Base-by-base conservation (phyloP, 805 yeast species). In the Gaillardinia entomophila region DNA sequence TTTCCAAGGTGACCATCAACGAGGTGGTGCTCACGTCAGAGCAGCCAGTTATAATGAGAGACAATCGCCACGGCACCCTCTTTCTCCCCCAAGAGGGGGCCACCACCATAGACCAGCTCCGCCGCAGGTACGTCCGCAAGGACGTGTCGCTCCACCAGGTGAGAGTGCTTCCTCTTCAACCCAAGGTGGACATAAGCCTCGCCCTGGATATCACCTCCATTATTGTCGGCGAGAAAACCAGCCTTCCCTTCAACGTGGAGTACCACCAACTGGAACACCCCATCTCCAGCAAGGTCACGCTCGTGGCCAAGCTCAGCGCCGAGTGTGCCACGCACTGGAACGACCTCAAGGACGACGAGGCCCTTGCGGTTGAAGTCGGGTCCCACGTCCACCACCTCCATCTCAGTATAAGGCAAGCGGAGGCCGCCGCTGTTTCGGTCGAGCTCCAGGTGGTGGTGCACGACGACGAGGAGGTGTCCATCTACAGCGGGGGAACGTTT, bases 341-440 rank as follows among this genome's bases (percentile, higher is more conserved):
- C 15, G 40, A 31, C 5, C 36, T 57, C 27, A 66, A 66, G 36
- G 72, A 66, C 37, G 72, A 66, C 30, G 67, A 61, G 36, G 53
- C 63, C 1, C 39, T 65, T 8, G 24, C 31, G 7, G 34, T 31
- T 6, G 27, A 27, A 13, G 46, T 45, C 24, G 27, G 12, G 1
- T 44, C 62, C 24, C 45, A 51, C 17, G 37, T 60, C 11, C 38
- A 43, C n/a, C 38, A 59, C 16, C 47, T 45, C 28, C 43, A 43
- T 12, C 41, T 46, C 7, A 53, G 55, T 12, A 41, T 49, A 19
- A 31, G 40, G 14, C 34, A 29, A 17, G 24, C 36, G 28, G 34
- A 42, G 23, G 31, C 36, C 10, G 32, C 40, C 14, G 45, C 26
- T 27, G 40, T 38, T 3, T 34, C 33, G 2, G 30, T 62, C 6